phyloP scores from a whole-genome alignment of 2,329 filamentous ascomycete species.

The Cladosporium sp. region DNA sequence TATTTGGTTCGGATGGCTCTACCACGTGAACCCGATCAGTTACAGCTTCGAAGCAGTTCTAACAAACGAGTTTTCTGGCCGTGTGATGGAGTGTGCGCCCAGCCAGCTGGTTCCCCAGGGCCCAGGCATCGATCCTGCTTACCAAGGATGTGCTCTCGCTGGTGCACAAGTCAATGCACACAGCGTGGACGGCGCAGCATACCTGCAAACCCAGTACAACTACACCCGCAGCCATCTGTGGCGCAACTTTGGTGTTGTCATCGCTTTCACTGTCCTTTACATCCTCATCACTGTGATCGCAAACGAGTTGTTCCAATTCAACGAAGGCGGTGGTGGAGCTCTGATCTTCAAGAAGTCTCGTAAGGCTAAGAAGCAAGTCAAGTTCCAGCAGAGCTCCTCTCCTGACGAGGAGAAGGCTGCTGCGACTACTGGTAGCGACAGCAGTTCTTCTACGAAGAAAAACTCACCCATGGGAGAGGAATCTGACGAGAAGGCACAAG shows the following conservation, averaged over 20 bases:
- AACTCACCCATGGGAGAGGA: slow-evolving; percentile 30
- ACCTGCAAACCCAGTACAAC: slow-evolving; percentile 56
- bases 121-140: slow-evolving; percentile 54
- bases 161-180: slow-evolving; percentile 56
- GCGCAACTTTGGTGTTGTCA: slow-evolving; percentile 75
- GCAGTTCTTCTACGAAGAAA: slow-evolving; percentile 35
- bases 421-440: slow-evolving; percentile 32
- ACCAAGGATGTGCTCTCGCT: slow-evolving; percentile 63
- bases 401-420: slow-evolving; percentile 60
- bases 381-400: slow-evolving; percentile 47
- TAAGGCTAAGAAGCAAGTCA: slow-evolving; percentile 57
- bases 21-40: slow-evolving; percentile 49
- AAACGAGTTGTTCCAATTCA: slow-evolving; percentile 67
- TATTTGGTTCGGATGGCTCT: slow-evolving; percentile 68
- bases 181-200: slow-evolving; percentile 55
- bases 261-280: slow-evolving; percentile 74
- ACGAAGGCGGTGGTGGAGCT: slow-evolving; percentile 63
- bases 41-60: slow-evolving; percentile 70
- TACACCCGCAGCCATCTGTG: slow-evolving; percentile 61
- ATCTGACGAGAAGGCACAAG: slow-evolving; percentile 35
- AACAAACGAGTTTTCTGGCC: slow-evolving; percentile 63
- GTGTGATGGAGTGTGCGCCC: slow-evolving; percentile 59
- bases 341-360: slow-evolving; percentile 71
- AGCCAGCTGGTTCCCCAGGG: slow-evolving; percentile 62
- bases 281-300: slow-evolving; percentile 69